Evolutionary conservation across 1,284 basidiomycete species (phyloP).

Genomic region (Crucibulum parvulum): DNA sequence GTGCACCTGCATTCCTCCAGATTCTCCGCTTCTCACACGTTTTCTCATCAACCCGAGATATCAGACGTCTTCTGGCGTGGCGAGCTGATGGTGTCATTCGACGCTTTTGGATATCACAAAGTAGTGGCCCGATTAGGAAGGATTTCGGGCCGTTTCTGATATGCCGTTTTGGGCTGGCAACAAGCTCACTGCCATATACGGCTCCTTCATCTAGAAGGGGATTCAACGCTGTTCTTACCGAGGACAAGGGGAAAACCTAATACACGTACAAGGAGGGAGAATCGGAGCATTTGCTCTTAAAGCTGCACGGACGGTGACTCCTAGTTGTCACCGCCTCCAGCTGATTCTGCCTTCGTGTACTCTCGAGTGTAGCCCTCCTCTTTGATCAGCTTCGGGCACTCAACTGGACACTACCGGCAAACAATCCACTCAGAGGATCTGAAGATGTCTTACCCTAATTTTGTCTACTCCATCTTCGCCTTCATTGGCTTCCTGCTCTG

Average conservation of each 20-base stretch:
- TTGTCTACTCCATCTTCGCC: constrained; percentile 44
- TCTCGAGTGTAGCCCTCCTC: constrained; percentile 18
- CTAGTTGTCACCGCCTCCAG: constrained; percentile 28
- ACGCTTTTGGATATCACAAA: constrained; percentile 32
- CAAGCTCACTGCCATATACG: constrained; percentile 35
- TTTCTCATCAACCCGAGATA: background rate
- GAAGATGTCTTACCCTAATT: constrained; percentile 39
- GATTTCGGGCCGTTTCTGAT: constrained; percentile 7
- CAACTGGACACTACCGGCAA: too few relatives aligned
- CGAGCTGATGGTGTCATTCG: constrained; percentile 16
- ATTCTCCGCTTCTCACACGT: constrained; percentile 5
- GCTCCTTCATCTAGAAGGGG: constrained; percentile 2
- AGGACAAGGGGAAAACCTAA: constrained; percentile 42
- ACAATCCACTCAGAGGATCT: background rate
- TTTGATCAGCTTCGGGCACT: background rate
- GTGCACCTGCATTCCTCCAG: constrained; percentile 1
- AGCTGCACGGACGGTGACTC: constrained; percentile 19
- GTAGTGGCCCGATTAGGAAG: constrained; percentile 34
- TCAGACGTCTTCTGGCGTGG: background rate
- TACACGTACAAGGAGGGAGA: constrained; percentile 37
- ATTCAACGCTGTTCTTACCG: constrained; percentile 5
- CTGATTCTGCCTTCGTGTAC: constrained; percentile 34
- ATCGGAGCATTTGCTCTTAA: constrained; percentile 40
- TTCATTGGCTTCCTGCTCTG: constrained; percentile 57
- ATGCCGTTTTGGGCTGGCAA: constrained; percentile 23